A percentile compares a stretch with the other conserved stretches of the same genome.
Conservation (phyloP, 2,329 filamentous ascomycete genomes). For the Alternaria incomplexa region DNA sequence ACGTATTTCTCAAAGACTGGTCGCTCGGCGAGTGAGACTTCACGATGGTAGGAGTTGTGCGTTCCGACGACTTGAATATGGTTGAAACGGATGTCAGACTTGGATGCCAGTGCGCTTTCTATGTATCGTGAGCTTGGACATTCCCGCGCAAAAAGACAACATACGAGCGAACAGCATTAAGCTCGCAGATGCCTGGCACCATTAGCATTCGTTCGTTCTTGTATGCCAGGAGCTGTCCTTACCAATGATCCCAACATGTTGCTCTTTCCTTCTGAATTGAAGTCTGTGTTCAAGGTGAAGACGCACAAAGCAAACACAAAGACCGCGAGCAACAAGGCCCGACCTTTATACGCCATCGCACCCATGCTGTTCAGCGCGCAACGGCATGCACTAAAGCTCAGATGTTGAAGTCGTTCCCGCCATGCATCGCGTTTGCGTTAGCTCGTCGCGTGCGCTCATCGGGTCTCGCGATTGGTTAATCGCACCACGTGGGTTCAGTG, state of each 20-base stretch:
- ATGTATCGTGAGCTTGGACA: conserved; percentile 2
- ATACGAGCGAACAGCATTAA: conserved; percentile 29
- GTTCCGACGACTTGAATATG: conserved; percentile 60
- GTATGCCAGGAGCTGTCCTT: neutral
- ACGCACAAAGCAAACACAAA: conserved; percentile 1
- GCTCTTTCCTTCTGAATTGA: neutral
- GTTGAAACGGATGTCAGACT: conserved; percentile 54
- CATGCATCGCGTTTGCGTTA: neutral
- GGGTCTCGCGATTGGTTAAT: conserved; percentile 15
- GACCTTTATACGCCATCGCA: conserved; percentile 14
- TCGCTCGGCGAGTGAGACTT: conserved; percentile 52
- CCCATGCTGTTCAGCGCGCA: conserved; percentile 3
- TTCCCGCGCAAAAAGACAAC: neutral
- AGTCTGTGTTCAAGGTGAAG: neutral
- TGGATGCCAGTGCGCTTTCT: conserved; percentile 21
- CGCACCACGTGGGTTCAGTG: neutral
- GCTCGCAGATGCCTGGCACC: conserved; percentile 18
- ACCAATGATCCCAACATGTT: conserved; percentile 24
- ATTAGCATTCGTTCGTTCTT: conserved; percentile 1
- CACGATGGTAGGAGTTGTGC: conserved; percentile 60
- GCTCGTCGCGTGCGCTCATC: conserved; percentile 19
- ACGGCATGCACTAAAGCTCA: conserved; percentile 12
- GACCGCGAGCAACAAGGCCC: conserved; percentile 8
- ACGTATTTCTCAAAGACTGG: conserved; percentile 49
- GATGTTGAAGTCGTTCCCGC: conserved; percentile 3